Evolutionary conservation across 768 basidiomycete species (phyloP).

Genomic region (Hypsizygus marmoreus): DNA sequence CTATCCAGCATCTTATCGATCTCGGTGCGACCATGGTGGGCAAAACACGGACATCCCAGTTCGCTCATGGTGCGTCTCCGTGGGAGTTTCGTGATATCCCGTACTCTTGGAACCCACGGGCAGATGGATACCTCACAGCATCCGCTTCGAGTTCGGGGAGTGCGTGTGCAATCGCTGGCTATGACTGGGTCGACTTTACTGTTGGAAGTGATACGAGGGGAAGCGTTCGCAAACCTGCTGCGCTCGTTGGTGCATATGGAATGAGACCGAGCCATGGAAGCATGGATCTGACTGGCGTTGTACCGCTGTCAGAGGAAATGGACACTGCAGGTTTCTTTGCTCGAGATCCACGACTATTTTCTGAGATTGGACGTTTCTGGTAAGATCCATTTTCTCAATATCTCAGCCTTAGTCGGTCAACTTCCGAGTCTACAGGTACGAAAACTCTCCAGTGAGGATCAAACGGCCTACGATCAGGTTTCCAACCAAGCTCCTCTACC

Average conservation of each 20-base stretch:
- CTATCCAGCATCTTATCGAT: slow-evolving; percentile 46
- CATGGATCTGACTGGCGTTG: slow-evolving; percentile 32
- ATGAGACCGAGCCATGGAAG: slow-evolving; percentile 36
- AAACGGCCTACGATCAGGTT: slow-evolving; percentile 25
- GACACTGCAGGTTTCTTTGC: slow-evolving; percentile 40
- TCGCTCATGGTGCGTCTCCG: slow-evolving; percentile 47
- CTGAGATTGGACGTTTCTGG: slow-evolving; percentile 30
- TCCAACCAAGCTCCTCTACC: slow-evolving; percentile 33
- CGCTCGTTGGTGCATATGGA: slow-evolving; percentile 39
- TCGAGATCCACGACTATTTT: slow-evolving; percentile 32
- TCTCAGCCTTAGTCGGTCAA: background rate
- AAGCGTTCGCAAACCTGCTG: slow-evolving; percentile 41
- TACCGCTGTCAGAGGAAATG: slow-evolving; percentile 41
- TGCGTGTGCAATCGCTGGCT: slow-evolving; percentile 39
- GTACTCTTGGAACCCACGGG: slow-evolving; percentile 41
- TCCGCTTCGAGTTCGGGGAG: slow-evolving; percentile 41
- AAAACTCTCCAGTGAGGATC: slow-evolving; percentile 27
- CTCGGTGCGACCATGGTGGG: slow-evolving; percentile 54
- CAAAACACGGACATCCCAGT: slow-evolving; percentile 55
- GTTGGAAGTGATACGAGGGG: slow-evolving; percentile 42
- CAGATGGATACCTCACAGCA: slow-evolving; percentile 37
- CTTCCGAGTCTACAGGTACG: slow-evolving; percentile 26
- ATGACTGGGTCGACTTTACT: slow-evolving; percentile 39
- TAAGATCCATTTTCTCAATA: slow-evolving; percentile 14
- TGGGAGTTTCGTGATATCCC: slow-evolving; percentile 39